Conservation (phyloP, 192 early-diverging fungal genomes). For the Coemansia biformis region DNA sequence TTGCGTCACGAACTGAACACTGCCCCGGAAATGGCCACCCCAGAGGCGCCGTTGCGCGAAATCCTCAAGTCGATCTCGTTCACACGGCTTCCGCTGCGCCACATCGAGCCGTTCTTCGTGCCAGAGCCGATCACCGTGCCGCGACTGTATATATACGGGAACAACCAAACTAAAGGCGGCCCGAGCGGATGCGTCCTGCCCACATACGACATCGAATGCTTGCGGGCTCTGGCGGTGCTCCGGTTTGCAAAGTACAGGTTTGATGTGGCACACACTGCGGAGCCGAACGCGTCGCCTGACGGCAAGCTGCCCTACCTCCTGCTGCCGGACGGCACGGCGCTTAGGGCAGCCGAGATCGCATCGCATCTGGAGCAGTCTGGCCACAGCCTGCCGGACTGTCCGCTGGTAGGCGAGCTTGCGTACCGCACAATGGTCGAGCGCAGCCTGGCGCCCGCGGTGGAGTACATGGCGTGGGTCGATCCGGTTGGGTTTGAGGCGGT, state of each 20-base stretch:
- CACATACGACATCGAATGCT: conserved; percentile 26
- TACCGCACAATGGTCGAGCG: conserved; percentile 23
- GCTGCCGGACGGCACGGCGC: conserved; percentile 20
- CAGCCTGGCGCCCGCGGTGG: conserved; percentile 22
- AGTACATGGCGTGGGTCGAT: conserved; percentile 40
- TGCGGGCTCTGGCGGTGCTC: conserved; percentile 22
- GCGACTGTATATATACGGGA: conserved; percentile 23
- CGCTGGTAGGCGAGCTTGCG: conserved; percentile 10
- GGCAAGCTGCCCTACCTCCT: conserved; percentile 30
- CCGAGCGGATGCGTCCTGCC: no score
- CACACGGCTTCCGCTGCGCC: conserved; percentile 31
- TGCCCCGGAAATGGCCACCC: conserved; percentile 44
- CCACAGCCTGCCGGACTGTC: conserved; percentile 1
- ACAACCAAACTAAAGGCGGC: no score
- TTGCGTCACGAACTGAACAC: no score
- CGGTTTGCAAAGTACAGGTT: conserved; percentile 30
- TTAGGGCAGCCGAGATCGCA: conserved; percentile 9
- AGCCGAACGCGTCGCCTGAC: conserved; percentile 37
- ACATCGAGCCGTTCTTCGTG: conserved; percentile 25
- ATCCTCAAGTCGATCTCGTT: conserved; percentile 43
- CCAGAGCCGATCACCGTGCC: conserved; percentile 10
- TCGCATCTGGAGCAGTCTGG: conserved; percentile 8
- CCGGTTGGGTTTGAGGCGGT: conserved; percentile 14
- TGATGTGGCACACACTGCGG: conserved; percentile 20
- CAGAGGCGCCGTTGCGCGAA: conserved; percentile 44